Conservation (phyloP, 306 rosid genomes). For the Astragalus glycyphyllos region DNA sequence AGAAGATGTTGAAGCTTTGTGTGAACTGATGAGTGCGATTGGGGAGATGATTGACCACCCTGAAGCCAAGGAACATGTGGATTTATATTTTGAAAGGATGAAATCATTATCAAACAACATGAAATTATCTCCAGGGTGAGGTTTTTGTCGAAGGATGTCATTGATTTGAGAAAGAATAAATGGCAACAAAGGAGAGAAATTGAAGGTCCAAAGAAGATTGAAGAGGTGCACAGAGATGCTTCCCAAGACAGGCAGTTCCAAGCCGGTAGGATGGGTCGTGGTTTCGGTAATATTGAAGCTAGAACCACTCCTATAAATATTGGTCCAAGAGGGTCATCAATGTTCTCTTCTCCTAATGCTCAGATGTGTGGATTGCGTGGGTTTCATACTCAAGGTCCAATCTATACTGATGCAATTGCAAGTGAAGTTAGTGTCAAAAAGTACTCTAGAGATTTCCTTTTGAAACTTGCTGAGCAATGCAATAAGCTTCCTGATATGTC, state of each 20-base stretch:
- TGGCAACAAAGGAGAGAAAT: constrained; percentile 95
- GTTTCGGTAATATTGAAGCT: constrained; percentile 56
- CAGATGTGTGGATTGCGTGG: constrained; percentile 78
- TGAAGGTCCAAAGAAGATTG: constrained; percentile 96
- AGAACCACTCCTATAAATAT: constrained; percentile 74
- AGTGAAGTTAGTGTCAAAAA: no score
- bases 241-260: constrained; percentile 86
- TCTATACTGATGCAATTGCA: no score
- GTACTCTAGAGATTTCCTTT: no score
- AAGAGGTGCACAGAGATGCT: constrained; percentile 98
- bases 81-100: constrained; percentile 77
- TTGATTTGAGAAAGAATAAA: constrained; percentile 85
- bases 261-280: constrained; percentile 72
- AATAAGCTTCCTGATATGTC: no score
- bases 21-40: constrained; percentile 95
- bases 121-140: constrained; percentile 87
- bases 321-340: constrained; percentile 67
- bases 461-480: no score
- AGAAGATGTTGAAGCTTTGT: constrained; percentile 86
- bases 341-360: constrained; percentile 57
- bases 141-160: constrained; percentile 88
- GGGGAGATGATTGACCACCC: constrained; percentile 96
- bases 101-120: constrained; percentile 66
- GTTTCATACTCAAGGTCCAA: constrained; percentile 56
- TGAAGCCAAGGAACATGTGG: constrained; percentile 81